These are phyloP conservation scores for Moelleriella libera DNA, from an alignment of 2,329 filamentous ascomycete genomes.

Conservation along the genomic window DNA sequence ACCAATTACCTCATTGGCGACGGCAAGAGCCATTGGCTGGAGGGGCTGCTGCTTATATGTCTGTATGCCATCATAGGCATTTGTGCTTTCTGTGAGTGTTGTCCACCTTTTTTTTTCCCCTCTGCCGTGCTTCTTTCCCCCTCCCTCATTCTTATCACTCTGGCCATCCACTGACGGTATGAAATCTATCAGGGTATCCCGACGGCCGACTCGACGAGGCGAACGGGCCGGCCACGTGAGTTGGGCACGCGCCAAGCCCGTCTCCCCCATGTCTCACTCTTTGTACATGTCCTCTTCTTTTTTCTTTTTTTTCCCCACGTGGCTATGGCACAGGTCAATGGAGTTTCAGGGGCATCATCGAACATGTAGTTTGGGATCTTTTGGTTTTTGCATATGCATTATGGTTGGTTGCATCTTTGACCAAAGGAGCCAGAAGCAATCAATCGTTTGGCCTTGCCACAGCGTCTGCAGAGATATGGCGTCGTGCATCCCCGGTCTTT, in stretches of 20 bases:
- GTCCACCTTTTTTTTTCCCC: neutral
- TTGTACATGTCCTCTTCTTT: neutral
- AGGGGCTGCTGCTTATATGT: slow-evolving; percentile 62
- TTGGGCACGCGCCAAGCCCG: neutral
- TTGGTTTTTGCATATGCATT: no score
- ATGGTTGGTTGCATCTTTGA: no score
- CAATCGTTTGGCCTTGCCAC: no score
- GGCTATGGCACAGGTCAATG: no score
- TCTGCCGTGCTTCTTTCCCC: neutral
- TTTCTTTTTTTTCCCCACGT: neutral
- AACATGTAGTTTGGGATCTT: no score
- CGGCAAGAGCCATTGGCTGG: slow-evolving; percentile 71
- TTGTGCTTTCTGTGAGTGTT: slow-evolving; percentile 44
- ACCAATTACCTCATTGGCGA: slow-evolving; percentile 80
- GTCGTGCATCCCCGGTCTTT: no score
- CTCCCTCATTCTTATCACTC: neutral
- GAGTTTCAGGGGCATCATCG: no score
- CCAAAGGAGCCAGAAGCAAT: no score
- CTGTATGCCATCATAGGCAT: slow-evolving; percentile 69
- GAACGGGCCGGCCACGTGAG: neutral
- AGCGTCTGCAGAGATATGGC: no score
- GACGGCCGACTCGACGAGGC: slow-evolving; percentile 2
- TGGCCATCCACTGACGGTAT: neutral
- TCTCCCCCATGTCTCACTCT: no score
- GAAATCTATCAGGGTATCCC: slow-evolving; percentile 3